Percentiles rank a stretch among this genome's conserved stretches.
Conservation (phyloP, 495 filamentous ascomycete genomes). For the Neurospora intermedia region DNA sequence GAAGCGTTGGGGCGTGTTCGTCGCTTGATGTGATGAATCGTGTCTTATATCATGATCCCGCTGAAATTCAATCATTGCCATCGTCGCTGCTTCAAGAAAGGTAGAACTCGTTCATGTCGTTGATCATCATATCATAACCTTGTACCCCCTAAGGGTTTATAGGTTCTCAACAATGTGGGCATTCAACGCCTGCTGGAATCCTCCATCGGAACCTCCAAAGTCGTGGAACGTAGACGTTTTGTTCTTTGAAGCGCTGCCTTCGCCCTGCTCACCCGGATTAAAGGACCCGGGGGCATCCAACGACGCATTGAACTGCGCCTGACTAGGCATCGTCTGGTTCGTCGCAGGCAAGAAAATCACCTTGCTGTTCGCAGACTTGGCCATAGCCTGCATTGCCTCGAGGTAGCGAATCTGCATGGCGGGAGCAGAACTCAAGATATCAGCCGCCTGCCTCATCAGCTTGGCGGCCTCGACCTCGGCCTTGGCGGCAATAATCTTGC, state of each 20-base stretch:
- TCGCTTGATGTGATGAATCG: neutral
- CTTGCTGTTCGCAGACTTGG: conserved; percentile 89
- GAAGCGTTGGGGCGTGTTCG: neutral
- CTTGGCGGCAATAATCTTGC: conserved; percentile 93
- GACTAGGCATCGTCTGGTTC: conserved; percentile 51
- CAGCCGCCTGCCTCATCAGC: conserved; percentile 94
- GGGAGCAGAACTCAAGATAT: conserved; percentile 84
- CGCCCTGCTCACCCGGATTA: conserved; percentile 18
- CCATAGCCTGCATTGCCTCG: conserved; percentile 99
- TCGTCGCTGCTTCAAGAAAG: neutral
- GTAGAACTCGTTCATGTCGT: neutral
- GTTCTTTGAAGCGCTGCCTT: conserved; percentile 4
- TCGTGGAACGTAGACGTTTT: conserved; percentile 24
- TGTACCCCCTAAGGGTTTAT: conserved; percentile 28
- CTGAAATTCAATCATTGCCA: neutral
- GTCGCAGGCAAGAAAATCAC: conserved; percentile 84
- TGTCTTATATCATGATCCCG: neutral
- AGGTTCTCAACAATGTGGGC: conserved; percentile 81
- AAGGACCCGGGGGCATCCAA: conserved; percentile 9
- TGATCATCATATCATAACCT: neutral
- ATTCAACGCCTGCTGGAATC: conserved; percentile 77
- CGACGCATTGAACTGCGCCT: conserved; percentile 24
- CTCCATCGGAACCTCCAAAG: conserved; percentile 37
- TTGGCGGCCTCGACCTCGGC: conserved; percentile 97
- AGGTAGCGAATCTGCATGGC: conserved; percentile 99